These are phyloP conservation scores for Acrocalymma vagum DNA, from an alignment of 2,329 filamentous ascomycete species.

Conservation along the genomic window DNA sequence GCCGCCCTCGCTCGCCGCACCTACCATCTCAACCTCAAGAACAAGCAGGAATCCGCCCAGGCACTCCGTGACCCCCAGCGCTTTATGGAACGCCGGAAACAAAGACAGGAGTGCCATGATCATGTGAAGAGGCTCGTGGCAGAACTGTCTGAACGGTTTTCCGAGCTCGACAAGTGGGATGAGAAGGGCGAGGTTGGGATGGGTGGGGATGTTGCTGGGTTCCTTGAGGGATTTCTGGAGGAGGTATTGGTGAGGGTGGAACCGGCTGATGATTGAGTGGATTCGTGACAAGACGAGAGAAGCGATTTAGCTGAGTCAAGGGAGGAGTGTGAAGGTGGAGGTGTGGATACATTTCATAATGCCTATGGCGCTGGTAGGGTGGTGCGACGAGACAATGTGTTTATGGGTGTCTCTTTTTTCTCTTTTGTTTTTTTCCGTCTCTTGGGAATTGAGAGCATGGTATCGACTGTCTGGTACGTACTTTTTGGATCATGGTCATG, in stretches of 20 bases:
- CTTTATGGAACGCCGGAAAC: constrained; percentile 40
- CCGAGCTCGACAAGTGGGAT: constrained; percentile 90
- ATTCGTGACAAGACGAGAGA: too few relatives aligned
- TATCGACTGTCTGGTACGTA: too few relatives aligned
- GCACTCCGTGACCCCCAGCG: constrained; percentile 69
- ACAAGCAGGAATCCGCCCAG: constrained; percentile 46
- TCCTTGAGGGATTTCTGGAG: constrained; percentile 90
- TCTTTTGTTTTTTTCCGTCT: too few relatives aligned
- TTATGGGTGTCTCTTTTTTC: too few relatives aligned
- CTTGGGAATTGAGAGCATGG: too few relatives aligned
- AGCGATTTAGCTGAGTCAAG: too few relatives aligned
- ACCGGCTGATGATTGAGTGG: constrained; percentile 75
- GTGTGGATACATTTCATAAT: too few relatives aligned
- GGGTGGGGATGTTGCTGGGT: constrained; percentile 88
- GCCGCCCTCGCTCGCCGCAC: constrained; percentile 84
- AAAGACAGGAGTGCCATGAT: constrained; percentile 74
- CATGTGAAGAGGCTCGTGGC: constrained; percentile 81
- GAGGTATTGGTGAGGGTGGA: constrained; percentile 93
- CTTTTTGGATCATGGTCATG: too few relatives aligned
- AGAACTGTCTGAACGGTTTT: constrained; percentile 83
- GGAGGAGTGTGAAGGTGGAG: too few relatives aligned
- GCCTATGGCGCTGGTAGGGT: too few relatives aligned
- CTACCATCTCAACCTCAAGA: constrained; percentile 62
- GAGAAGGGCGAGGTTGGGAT: constrained; percentile 88
- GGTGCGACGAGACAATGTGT: too few relatives aligned